Evolutionary conservation across 2,329 filamentous ascomycete genomes (phyloP), one percentile per base, ranked within the genome.

Genomic region (Nothomitra cinnamomea): DNA sequence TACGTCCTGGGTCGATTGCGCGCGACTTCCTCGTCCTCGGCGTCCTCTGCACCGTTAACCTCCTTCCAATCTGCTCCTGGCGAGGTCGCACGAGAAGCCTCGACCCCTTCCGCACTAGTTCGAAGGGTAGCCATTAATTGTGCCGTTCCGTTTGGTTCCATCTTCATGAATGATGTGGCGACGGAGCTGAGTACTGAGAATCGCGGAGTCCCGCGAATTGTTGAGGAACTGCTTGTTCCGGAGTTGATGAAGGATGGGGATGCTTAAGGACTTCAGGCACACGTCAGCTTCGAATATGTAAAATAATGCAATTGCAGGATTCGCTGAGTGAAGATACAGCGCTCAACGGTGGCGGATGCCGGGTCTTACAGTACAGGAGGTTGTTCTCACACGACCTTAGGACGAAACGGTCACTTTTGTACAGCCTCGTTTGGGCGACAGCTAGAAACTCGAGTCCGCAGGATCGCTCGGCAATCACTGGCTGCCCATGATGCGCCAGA

Each of bases 51-150:
- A 58, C 74, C 74, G 61, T 78, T 76, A 56, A 70, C 62, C 59
- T 72, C 70, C 70, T 68, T 61, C 73, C 77, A 59, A 75, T 77
- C 60, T 76, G 69, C 74, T 57, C 87, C 87, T 2, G 89, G 89
- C 1, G 88, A 90, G 43, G 88, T 92, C 40, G 87, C 86, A 64
- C 88, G 80, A 50, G 89, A 95, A 62, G 87, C 82, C 61, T 85
- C 81, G 60, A 86, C 79, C 64, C 47, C 48, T 7, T 36, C 45
- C 8, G 8, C 25, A 19, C 53, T 21, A 17, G 21, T 22, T 3
- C 45, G 45, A 32, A 49, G 45, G 21, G 45, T 28, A 6, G 45
- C 32, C n/a, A 49, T 24, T 28, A 49, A 49, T 49, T 49, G 45
- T 24, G 32, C 45, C 45, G 28, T 35, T 35, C 45, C 45, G 45